phyloP scores from a whole-genome alignment of 2,329 filamentous ascomycete species.

The Zymoseptoria tritici region DNA sequence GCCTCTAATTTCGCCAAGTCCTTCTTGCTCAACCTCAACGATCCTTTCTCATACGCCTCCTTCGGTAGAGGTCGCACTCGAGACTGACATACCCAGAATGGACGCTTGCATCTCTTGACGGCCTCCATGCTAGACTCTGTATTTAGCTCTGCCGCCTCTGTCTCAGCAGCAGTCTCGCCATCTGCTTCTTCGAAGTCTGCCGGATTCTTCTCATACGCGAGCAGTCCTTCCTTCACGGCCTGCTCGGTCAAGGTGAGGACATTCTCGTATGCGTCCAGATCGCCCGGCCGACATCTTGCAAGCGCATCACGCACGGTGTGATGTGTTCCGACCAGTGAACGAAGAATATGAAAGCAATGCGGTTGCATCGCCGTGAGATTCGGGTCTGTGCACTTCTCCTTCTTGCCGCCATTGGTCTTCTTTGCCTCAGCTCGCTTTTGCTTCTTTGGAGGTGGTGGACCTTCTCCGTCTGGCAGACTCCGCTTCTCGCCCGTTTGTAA shows the following conservation, averaged over 20 bases:
- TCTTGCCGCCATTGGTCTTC: conserved; percentile 29
- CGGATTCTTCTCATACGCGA: conserved; percentile 52
- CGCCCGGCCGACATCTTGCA: conserved; percentile 58
- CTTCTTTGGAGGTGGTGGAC: conserved; percentile 19
- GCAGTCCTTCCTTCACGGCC: conserved; percentile 63
- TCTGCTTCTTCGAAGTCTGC: conserved; percentile 26
- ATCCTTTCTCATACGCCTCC: conserved; percentile 54
- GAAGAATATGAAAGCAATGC: conserved; percentile 85
- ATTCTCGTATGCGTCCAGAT: conserved; percentile 69
- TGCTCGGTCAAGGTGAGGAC: conserved; percentile 69
- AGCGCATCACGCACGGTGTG: conserved; percentile 81
- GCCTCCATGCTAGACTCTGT: conserved; percentile 45
- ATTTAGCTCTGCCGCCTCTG: conserved; percentile 14
- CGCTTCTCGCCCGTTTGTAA: conserved; percentile 1
- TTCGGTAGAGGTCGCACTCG: conserved; percentile 79
- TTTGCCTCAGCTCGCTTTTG: conserved; percentile 34
- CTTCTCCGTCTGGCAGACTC: neutral
- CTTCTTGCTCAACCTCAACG: conserved; percentile 28
- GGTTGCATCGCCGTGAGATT: conserved; percentile 80
- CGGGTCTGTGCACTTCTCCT: conserved; percentile 42
- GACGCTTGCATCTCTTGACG: conserved; percentile 66
- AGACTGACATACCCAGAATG: conserved; percentile 86
- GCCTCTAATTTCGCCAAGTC: conserved; percentile 23
- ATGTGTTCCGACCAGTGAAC: conserved; percentile 71
- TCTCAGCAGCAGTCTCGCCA: conserved; percentile 22